phyloP scores from a whole-genome alignment of 192 early-diverging fungal species.

The Backusella luteola region DNA sequence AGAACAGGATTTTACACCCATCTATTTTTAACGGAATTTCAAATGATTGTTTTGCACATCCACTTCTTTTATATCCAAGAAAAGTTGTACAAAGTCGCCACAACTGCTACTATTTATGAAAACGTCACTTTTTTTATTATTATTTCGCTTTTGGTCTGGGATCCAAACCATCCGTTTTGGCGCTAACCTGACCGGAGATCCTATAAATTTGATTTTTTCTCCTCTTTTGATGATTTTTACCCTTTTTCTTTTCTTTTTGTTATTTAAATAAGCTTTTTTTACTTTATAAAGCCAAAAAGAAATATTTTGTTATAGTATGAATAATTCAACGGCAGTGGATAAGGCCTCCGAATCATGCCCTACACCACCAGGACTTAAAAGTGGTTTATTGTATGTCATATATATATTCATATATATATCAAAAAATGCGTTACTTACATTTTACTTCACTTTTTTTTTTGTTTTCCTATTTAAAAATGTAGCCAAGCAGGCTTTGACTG shows the following conservation, averaged over 20 bases:
- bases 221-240: background rate
- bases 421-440: background rate
- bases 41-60: background rate
- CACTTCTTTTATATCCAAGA: background rate
- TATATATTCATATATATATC: background rate
- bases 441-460: no score
- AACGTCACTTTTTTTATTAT: background rate
- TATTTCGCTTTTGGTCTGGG: background rate
- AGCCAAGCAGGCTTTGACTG: background rate
- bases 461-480: no score
- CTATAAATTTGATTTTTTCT: background rate
- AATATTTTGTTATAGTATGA: background rate
- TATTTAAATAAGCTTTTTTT: constrained; percentile 7
- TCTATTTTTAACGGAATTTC: background rate
- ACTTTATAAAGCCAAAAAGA: background rate
- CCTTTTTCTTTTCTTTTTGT: background rate
- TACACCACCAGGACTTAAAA: background rate
- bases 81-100: background rate
- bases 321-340: background rate
- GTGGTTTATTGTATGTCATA: background rate
- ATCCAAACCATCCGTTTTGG: background rate
- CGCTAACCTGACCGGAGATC: constrained; percentile 3
- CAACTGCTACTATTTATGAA: background rate
- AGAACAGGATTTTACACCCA: background rate
- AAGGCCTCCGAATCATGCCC: background rate